Percentiles rank a stretch among this genome's conserved stretches.
These are phyloP conservation scores for Rosa persica DNA, from an alignment of 306 rosid genomes.

Conservation along the genomic window DNA sequence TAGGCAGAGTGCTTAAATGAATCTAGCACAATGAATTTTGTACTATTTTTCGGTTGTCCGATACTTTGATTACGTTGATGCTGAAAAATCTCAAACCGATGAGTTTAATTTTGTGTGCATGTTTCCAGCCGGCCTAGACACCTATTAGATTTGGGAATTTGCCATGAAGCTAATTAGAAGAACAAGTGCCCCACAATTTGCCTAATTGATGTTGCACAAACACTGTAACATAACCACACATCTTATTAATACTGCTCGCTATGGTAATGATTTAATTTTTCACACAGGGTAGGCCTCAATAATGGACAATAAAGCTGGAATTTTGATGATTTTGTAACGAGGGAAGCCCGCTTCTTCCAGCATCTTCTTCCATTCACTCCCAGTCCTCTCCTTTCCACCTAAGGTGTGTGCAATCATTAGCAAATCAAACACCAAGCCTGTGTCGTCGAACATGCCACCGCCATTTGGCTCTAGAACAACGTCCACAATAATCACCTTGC, in stretches of 20 bases:
- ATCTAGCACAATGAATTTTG: no score
- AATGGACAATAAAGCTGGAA: slow-evolving; percentile 20
- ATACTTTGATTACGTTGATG: no score
- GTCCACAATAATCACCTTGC: slow-evolving; percentile 31
- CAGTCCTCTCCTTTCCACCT: slow-evolving; percentile 36
- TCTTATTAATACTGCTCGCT: no score
- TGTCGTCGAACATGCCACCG: slow-evolving; percentile 18
- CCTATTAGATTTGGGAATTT: no score
- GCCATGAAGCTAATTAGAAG: no score
- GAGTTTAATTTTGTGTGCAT: no score
- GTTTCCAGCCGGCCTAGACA: no score
- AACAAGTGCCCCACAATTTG: no score
- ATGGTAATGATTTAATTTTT: neutral
- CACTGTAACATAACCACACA: neutral
- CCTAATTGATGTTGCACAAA: no score
- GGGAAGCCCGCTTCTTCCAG: slow-evolving; percentile 32
- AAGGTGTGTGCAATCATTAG: slow-evolving; percentile 26
- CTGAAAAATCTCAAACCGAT: no score
- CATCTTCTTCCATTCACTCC: slow-evolving; percentile 27
- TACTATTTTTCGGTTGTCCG: no score
- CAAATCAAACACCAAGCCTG: slow-evolving; percentile 19
- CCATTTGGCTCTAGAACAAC: slow-evolving; percentile 27
- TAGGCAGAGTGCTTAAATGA: no score
- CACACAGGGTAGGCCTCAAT: slow-evolving; percentile 32
- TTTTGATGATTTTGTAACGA: slow-evolving; percentile 26